Evolutionary conservation across 208 protist species (phyloP), one percentile per base, ranked within the genome.

Genomic region (Naegleria fowleri): DNA sequence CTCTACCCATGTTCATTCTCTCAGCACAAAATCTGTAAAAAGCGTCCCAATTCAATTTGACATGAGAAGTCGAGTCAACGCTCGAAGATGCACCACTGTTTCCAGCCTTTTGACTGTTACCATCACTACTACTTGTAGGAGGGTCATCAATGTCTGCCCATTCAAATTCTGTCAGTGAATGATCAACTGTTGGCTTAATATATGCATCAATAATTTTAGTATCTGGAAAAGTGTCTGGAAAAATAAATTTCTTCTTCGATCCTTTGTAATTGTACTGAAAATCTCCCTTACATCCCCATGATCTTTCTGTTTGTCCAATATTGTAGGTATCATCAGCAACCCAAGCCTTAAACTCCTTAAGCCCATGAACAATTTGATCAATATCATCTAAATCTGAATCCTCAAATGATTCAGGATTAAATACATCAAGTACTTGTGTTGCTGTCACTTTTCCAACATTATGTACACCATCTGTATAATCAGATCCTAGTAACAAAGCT

Each of bases 401-500:
- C 38, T 58, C 85, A 22, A 16, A 6, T 9, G 7, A 11, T 79
- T 79, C 67, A 40, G 22, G 33, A 36, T 88, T 88, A 58, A 94
- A 95, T 0, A 92, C 83, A 38, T 40, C 75, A 25, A 94, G 5
- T 16, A 94, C 85, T 89, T 96, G 94, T 48, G 93, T 92, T 5
- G 92, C 94, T 43, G 91, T 93, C 15, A 96, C 94, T 39, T 91
- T 83, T 16, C 97, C 97, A 36, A 99, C 94, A 83, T 97, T 96
- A 33, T 91, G 19, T 52, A 98, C 94, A 22, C 98, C 98, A 25
- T 98, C 95, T 5, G 95, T 96, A 94, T 99, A 99, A 93, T 99
- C 98, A 86, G 95, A 97, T n/a, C 98, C 98, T n/a, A 99, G 95
- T 13, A 98, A 93, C 59, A 97, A 92, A 15, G 97, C 97, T 13